Percentiles rank a stretch among this genome's conserved stretches.
Conservation (phyloP, 1,139 yeast species). For the Yamadazyma triangularis region DNA sequence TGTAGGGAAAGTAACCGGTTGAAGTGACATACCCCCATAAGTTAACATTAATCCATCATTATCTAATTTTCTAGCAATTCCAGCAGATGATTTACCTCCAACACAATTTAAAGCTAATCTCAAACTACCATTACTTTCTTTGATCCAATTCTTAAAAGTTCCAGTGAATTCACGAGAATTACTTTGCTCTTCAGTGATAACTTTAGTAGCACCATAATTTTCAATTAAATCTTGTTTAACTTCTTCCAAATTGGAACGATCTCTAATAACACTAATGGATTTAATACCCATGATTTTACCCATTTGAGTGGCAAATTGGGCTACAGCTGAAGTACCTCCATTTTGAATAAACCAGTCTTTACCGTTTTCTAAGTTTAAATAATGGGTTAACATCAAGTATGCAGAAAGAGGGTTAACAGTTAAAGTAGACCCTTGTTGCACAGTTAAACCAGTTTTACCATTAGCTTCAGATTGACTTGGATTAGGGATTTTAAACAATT, state of each 20-base stretch:
- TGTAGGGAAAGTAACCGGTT: slow-evolving; percentile 88
- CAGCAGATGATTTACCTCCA: slow-evolving; percentile 82
- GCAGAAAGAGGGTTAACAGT: slow-evolving; percentile 94
- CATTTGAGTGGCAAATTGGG: slow-evolving; percentile 88
- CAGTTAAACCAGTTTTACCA: slow-evolving; percentile 38
- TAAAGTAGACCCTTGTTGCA: slow-evolving; percentile 81
- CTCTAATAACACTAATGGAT: slow-evolving; percentile 84
- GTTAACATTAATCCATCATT: slow-evolving; percentile 71
- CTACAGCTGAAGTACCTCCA: slow-evolving; percentile 95
- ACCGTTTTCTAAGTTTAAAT: slow-evolving; percentile 56
- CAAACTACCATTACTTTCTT: slow-evolving; percentile 51
- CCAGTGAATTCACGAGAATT: slow-evolving; percentile 60
- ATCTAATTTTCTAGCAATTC: slow-evolving; percentile 75
- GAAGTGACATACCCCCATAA: slow-evolving; percentile 97
- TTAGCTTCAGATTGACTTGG: slow-evolving; percentile 29
- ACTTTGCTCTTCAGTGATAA: slow-evolving; percentile 84
- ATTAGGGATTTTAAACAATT: slow-evolving; percentile 51
- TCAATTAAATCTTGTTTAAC: slow-evolving; percentile 52
- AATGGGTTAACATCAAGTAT: slow-evolving; percentile 77
- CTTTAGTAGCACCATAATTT: slow-evolving; percentile 76
- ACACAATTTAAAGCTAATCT: slow-evolving; percentile 86
- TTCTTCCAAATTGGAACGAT: slow-evolving; percentile 68
- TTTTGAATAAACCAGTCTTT: slow-evolving; percentile 91
- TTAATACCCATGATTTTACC: slow-evolving; percentile 75
- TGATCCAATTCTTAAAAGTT: slow-evolving; percentile 59